Percentiles rank a stretch among this genome's conserved stretches.
Evolutionary conservation across 2,329 filamentous ascomycete genomes (phyloP).

Genomic region (Stemphylium beticola): DNA sequence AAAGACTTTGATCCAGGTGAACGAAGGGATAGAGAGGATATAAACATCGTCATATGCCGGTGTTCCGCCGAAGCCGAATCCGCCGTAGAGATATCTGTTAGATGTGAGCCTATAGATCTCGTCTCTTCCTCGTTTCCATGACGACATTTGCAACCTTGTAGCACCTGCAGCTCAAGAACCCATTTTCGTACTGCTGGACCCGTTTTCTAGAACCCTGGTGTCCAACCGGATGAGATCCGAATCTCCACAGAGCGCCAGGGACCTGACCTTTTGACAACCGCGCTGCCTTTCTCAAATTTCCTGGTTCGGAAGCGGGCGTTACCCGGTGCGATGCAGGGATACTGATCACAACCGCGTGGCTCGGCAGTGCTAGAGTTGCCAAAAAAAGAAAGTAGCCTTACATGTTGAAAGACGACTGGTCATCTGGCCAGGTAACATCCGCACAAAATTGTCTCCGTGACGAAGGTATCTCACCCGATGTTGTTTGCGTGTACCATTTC

Average conservation of each 20-base stretch:
- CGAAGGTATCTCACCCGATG: conserved; percentile 60
- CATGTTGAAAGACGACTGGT: conserved; percentile 70
- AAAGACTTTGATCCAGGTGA: conserved; percentile 67
- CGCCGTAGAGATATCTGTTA: conserved; percentile 66
- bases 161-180: background rate
- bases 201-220: too few species aligned
- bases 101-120: background rate
- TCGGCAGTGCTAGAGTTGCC: background rate
- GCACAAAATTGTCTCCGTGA: conserved; percentile 66
- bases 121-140: background rate
- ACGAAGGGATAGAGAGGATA: conserved; percentile 66
- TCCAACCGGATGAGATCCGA: too few species aligned
- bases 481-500: conserved; percentile 66
- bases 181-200: too few species aligned
- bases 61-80: conserved; percentile 57
- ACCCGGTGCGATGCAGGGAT: background rate
- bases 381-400: conserved; percentile 43
- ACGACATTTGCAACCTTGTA: background rate
- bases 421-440: conserved; percentile 64
- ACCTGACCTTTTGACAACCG: too few species aligned
- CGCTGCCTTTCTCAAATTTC: too few species aligned
- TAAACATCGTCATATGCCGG: conserved; percentile 68
- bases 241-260: too few species aligned
- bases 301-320: too few species aligned
- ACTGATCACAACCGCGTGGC: background rate